Base-by-base conservation (phyloP, 768 basidiomycete species). In the Clavaria fumosa region DNA sequence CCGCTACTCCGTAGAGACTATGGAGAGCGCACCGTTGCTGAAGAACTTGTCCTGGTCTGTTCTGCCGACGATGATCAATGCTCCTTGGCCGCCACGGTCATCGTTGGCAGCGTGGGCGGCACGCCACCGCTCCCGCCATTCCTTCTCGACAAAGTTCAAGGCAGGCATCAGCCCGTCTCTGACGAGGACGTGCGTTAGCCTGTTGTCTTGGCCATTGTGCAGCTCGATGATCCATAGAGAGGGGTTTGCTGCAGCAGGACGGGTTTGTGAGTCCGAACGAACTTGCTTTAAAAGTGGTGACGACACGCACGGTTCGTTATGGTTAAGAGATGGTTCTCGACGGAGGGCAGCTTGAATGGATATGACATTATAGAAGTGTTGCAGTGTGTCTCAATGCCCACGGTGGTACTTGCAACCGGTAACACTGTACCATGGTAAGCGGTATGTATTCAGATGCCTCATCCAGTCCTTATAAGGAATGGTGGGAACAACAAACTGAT, bases 11-110 rank as follows among this genome's bases (percentile, higher is more conserved):
- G 9, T 26, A 43, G 10, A 15, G 34, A 32, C 2, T 15, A 26
- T 23, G 15, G 20, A 12, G 4, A 19, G 42, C 61, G 20, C 40
- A 71, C 83, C 84, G 46, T 85, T 88, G 57, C 79, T 83, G 56
- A 89, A 89, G 64, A 85, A 89, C 55, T 86, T 89, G 54, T 86
- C 73, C 53, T 89, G 84, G 43, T 67, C 64, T 43, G 63, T 66
- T 42, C 70, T 72, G 3, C 85, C 84, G 5, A 81, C 75, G 37
- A 89, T 76, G 42, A 88, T 75, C 21, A 89, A 55, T 3, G 79
- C 75, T 24, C 82, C 84, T 35, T 64, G 64, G 21, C 72, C 78
- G 5, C 61, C 64, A n/a, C 57, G 56, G 45, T 64, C 63, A 46
- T 70, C 62, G 41, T 66, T 66, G 30, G 58, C 44, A 28, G 59